Percentiles rank a stretch among this genome's conserved stretches.
phyloP scores from a whole-genome alignment of 2,329 filamentous ascomycete species.

The Aspergillus pseudoglaucus region DNA sequence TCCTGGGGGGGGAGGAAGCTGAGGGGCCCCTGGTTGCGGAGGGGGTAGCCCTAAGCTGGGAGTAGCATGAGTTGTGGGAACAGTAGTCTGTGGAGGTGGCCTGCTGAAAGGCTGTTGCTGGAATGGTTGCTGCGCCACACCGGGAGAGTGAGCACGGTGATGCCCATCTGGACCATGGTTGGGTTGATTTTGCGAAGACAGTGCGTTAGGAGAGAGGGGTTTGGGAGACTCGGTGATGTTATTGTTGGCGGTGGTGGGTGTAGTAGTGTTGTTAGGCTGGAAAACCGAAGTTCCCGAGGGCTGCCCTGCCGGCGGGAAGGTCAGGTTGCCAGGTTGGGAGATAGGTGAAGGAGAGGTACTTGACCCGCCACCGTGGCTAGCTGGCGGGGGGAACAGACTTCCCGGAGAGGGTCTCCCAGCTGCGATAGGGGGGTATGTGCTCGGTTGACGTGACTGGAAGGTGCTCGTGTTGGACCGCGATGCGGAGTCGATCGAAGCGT shows the following conservation, averaged over 20 bases:
- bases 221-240: conserved; percentile 83
- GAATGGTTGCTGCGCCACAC: conserved; percentile 36
- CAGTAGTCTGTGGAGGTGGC: conserved; percentile 13
- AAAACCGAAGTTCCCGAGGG: conserved; percentile 55
- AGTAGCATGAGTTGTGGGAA: conserved; percentile 16
- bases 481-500: conserved; percentile 49
- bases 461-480: conserved; percentile 35
- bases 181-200: conserved; percentile 31
- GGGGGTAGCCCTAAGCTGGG: conserved; percentile 29
- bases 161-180: conserved; percentile 28
- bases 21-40: conserved; percentile 34
- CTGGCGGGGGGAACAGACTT: conserved; percentile 58
- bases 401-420: conserved; percentile 45
- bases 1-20: conserved; percentile 39
- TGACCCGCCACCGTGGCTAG: conserved; percentile 48
- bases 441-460: conserved; percentile 60
- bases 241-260: not conserved
- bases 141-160: conserved; percentile 39
- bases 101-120: conserved; percentile 30
- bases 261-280: conserved; percentile 46
- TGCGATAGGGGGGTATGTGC: conserved; percentile 70
- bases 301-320: conserved; percentile 34
- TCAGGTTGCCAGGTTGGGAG: conserved; percentile 33
- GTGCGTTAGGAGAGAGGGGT: conserved; percentile 53
- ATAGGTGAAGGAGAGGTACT: conserved; percentile 52